Evolutionary conservation across 305 asterid genomes (phyloP), one percentile per base, ranked within the genome.

Genomic region (Fraxinus greggii): DNA sequence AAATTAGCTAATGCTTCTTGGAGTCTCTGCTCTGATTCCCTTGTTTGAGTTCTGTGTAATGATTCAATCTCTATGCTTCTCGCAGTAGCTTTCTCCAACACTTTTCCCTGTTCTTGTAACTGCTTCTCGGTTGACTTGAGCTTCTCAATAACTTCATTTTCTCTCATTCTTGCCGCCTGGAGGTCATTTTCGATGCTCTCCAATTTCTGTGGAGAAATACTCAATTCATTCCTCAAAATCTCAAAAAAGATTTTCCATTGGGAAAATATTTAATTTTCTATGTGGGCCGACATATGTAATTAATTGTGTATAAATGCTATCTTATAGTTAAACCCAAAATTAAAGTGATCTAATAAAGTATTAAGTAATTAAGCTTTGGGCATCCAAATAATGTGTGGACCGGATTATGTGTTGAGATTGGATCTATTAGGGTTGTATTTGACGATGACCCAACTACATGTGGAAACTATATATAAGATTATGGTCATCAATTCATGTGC

Each of bases 121-220:
- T 90, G 91, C 80, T 92, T 95, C 86, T 95, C 97, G 0, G 94
- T 92, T 76, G 87, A 85, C 87, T 91, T 92, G 10, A 95, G 97
- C 90, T 92, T 93, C 86, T 88, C 90, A 79, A 83, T 77, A 51
- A 88, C 86, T 81, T 88, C 92, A 24, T 82, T 80, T 80, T 95
- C 95, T 82, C 87, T 94, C 80, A 84, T 76, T 24, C 84, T 91
- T 75, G 93, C 84, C 81, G 87, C 89, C 78, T 80, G 87, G 21
- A 95, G 90, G 72, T 93, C 95, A 78, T 85, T 88, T 76, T 94
- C 98, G 1, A 89, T 82, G 86, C 87, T 86, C 83, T 89, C 96
- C 84, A 94, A 79, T 85, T 79, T 89, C 91, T 89, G 88, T 67
- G 86, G 94, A 45, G 94, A 83, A 80, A 81, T 67, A 63, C 81